These are phyloP conservation scores for Neopestalotiopsis sp. DNA, from an alignment of 2,329 filamentous ascomycete species.

Conservation along the genomic window DNA sequence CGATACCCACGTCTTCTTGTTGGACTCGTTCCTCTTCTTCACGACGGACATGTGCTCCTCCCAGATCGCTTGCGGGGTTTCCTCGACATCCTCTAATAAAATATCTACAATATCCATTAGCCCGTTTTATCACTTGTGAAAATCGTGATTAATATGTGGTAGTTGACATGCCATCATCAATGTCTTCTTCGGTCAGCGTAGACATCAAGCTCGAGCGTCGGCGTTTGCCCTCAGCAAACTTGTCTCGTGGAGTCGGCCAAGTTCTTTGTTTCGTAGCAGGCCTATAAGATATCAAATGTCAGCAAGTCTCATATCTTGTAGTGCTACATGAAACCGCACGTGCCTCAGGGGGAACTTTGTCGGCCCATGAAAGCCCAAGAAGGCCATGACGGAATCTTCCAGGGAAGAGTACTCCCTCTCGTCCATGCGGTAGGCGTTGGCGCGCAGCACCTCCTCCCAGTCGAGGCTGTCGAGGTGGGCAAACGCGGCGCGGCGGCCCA, in stretches of 20 bases:
- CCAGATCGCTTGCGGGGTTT: not conserved
- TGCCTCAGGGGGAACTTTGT: not conserved
- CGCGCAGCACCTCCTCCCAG: slow-evolving; percentile 5
- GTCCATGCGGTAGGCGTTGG: not conserved
- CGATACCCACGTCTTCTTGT: not conserved
- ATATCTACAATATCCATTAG: not conserved
- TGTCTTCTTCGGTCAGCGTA: not conserved
- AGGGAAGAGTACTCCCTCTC: not conserved
- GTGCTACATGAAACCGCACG: not conserved
- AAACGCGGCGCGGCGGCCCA: not conserved
- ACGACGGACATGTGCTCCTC: not conserved
- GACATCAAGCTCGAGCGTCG: slow-evolving; percentile 10
- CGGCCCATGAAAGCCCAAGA: not conserved
- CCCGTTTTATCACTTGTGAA: not conserved
- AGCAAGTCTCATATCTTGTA: not conserved
- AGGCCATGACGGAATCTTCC: not conserved
- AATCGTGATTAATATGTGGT: not conserved
- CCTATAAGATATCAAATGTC: not conserved
- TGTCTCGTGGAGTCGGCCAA: not conserved
- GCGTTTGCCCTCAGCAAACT: slow-evolving; percentile 5
- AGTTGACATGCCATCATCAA: not conserved
- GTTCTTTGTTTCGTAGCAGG: not conserved
- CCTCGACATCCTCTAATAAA: not conserved
- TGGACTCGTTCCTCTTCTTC: not conserved
- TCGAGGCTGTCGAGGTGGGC: not conserved